Conservation (phyloP, 2,329 filamentous ascomycete genomes). For the Kalaharituber pfeilii region DNA sequence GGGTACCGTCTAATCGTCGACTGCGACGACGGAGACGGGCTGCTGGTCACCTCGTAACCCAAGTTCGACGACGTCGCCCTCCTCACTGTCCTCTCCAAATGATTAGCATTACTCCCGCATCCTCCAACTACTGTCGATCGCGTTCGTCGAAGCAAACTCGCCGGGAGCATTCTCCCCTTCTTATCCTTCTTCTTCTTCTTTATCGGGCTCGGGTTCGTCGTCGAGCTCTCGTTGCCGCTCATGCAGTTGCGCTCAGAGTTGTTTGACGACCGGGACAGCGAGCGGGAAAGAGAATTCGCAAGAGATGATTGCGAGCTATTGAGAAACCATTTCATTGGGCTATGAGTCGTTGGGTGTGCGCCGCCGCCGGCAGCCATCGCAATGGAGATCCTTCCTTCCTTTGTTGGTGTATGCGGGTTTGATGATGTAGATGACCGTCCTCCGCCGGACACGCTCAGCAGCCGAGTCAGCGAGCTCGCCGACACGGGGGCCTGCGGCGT, state of each 20-base stretch:
- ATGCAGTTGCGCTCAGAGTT: background rate
- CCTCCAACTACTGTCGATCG: background rate
- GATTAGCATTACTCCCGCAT: background rate
- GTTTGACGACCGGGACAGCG: background rate
- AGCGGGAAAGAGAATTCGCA: background rate
- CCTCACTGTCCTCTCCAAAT: background rate
- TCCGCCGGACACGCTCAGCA: background rate
- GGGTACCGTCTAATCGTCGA: background rate
- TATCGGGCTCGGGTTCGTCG: background rate
- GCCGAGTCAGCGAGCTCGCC: background rate
- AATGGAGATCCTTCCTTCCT: background rate
- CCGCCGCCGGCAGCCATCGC: too few relatives aligned
- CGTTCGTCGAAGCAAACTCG: constrained; percentile 9
- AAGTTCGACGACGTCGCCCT: background rate
- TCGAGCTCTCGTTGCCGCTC: background rate
- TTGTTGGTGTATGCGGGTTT: background rate
- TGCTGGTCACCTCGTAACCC: background rate
- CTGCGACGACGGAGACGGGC: background rate
- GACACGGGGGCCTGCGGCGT: background rate
- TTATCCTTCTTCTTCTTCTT: background rate
- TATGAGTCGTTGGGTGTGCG: background rate
- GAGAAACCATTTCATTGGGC: background rate
- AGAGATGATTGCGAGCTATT: background rate
- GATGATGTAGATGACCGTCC: background rate
- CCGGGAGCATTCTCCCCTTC: constrained; percentile 1